A percentile compares a stretch with the other conserved stretches of the same genome.
phyloP scores from a whole-genome alignment of 108 stramenopile genomes.

The Nitzschia sp. region DNA sequence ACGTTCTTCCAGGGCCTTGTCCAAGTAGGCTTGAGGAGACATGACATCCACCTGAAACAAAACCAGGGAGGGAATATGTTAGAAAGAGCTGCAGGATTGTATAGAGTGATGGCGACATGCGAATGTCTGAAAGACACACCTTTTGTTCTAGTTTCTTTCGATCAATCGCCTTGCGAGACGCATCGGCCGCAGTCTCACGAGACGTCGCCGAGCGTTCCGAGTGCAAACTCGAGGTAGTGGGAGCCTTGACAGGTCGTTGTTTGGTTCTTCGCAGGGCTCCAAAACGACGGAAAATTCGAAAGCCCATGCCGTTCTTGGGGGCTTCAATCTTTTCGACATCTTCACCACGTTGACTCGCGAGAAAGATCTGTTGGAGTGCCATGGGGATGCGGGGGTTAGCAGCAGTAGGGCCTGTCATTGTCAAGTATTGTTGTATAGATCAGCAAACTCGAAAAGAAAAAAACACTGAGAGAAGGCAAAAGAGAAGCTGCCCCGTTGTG shows the following conservation, averaged over 20 bases:
- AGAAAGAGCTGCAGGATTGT: too few relatives aligned
- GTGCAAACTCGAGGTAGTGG: neutral
- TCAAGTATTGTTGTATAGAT: too few relatives aligned
- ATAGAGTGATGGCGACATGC: too few relatives aligned
- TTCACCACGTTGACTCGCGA: slow-evolving; percentile 35
- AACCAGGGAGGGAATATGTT: neutral
- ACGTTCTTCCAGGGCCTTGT: slow-evolving; percentile 49
- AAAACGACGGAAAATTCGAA: slow-evolving; percentile 11
- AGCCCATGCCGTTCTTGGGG: slow-evolving; percentile 20
- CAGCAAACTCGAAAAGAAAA: too few relatives aligned
- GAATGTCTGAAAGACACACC: too few relatives aligned
- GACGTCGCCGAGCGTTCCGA: neutral
- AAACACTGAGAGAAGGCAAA: too few relatives aligned
- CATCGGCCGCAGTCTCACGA: slow-evolving; percentile 19
- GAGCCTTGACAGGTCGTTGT: slow-evolving; percentile 7
- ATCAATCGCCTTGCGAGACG: slow-evolving; percentile 11
- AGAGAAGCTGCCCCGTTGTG: too few relatives aligned
- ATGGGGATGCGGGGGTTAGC: slow-evolving; percentile 29
- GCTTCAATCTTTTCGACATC: slow-evolving; percentile 25
- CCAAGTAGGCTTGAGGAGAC: slow-evolving; percentile 73
- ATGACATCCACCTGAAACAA: neutral
- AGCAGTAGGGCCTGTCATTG: neutral
- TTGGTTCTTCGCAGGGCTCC: neutral
- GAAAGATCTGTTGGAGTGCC: slow-evolving; percentile 34
- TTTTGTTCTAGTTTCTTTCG: neutral